These are phyloP conservation scores for Rhododendron molle DNA, from an alignment of 148 eudicot genomes.

Conservation along the genomic window DNA sequence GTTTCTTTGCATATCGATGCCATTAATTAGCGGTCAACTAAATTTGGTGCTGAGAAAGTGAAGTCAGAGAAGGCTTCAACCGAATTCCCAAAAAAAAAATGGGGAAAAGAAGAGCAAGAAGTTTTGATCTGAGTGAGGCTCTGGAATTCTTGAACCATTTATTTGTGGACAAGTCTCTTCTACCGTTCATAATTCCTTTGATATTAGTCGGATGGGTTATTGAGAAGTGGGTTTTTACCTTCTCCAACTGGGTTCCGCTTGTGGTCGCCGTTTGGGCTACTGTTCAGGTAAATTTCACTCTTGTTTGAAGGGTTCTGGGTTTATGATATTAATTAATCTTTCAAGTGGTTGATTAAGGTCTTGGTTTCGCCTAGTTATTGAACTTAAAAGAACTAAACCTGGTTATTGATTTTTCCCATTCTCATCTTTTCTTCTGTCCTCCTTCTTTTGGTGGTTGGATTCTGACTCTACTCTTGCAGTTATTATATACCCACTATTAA, in stretches of 20 bases:
- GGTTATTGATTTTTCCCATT: neutral
- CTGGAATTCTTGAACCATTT: constrained; percentile 45
- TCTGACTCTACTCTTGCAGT: neutral
- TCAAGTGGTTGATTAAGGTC: neutral
- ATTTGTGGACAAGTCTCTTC: constrained; percentile 48
- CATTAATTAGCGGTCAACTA: neutral
- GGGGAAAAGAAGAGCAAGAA: constrained; percentile 33
- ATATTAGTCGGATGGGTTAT: constrained; percentile 56
- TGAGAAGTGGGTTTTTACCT: constrained; percentile 75
- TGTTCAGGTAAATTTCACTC: constrained; percentile 49
- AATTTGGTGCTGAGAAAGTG: constrained; percentile 4
- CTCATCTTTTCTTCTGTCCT: neutral
- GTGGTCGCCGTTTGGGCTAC: constrained; percentile 76
- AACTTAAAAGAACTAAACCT: neutral
- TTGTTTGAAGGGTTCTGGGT: neutral
- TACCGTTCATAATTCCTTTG: constrained; percentile 52
- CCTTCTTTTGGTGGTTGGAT: neutral
- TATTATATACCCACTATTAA: neutral
- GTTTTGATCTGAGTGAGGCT: constrained; percentile 26
- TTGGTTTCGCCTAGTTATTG: constrained; percentile 7
- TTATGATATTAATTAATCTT: neutral
- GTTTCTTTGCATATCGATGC: neutral
- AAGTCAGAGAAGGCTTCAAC: constrained; percentile 7
- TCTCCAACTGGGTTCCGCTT: constrained; percentile 83
- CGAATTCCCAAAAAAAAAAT: constrained; percentile 23